phyloP scores from a whole-genome alignment of 208 protist species.

The Acanthamoeba castellanii region DNA sequence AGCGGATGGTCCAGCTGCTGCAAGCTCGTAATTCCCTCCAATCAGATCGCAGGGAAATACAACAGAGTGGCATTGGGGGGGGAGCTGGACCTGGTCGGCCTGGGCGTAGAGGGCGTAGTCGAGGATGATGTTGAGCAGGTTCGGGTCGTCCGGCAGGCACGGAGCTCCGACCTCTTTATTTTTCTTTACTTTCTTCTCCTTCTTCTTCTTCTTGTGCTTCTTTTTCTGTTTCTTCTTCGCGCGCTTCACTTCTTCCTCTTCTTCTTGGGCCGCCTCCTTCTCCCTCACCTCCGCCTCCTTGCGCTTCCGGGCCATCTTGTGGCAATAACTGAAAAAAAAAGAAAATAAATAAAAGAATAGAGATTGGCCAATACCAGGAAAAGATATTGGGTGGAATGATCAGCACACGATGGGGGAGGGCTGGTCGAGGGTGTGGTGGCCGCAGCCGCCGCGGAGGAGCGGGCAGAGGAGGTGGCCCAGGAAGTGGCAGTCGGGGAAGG shows the following conservation, averaged over 20 bases:
- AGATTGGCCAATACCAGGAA: too few species aligned
- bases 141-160: not conserved
- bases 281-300: too few species aligned
- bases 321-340: too few species aligned
- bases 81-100: not conserved
- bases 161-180: not conserved
- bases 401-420: conserved; percentile 46
- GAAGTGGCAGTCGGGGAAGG: conserved; percentile 71
- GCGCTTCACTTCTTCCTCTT: too few species aligned
- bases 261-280: too few species aligned
- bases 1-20: not conserved
- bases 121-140: not conserved
- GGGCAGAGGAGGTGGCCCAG: conserved; percentile 63
- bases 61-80: too few species aligned
- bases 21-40: too few species aligned
- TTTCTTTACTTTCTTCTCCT: not conserved
- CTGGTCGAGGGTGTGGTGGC: conserved; percentile 47
- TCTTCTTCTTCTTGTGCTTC: not conserved
- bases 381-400: not conserved
- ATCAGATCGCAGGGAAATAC: not conserved
- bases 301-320: too few species aligned
- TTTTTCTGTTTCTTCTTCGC: too few species aligned
- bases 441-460: conserved; percentile 55
- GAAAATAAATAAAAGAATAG: too few species aligned
- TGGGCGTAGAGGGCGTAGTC: not conserved